phyloP scores from a whole-genome alignment of 768 basidiomycete species.

The Macrolepiota dolichaula region DNA sequence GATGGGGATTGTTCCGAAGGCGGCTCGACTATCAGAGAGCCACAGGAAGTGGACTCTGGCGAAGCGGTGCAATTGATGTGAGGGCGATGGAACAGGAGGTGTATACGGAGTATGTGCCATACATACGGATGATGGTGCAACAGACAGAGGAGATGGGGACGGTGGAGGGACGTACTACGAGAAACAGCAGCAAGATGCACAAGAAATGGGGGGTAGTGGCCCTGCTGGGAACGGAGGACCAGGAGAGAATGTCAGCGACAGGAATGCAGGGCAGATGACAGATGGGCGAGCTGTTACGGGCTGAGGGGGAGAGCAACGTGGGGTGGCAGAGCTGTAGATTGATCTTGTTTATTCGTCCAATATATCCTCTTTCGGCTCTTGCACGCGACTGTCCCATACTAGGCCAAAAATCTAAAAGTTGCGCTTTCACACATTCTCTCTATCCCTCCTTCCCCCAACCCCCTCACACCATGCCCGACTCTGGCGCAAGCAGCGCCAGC shows the following conservation, averaged over 20 bases:
- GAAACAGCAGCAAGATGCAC: constrained; percentile 48
- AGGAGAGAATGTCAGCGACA: constrained; percentile 11
- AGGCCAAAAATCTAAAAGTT: constrained; percentile 3
- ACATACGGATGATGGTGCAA: constrained; percentile 63
- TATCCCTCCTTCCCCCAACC: background rate
- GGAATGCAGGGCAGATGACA: constrained; percentile 11
- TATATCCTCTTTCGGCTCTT: constrained; percentile 13
- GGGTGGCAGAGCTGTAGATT: constrained; percentile 23
- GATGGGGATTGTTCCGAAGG: constrained; percentile 24
- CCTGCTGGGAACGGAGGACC: constrained; percentile 34
- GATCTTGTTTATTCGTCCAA: constrained; percentile 22
- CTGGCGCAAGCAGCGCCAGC: background rate
- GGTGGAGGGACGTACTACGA: constrained; percentile 32
- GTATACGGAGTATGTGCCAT: constrained; percentile 69
- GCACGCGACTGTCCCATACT: constrained; percentile 3
- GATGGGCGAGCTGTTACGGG: constrained; percentile 17
- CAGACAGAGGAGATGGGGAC: constrained; percentile 28
- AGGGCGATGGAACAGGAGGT: constrained; percentile 18
- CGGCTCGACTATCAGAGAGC: constrained; percentile 42
- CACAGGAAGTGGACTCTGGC: constrained; percentile 27
- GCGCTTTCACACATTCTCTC: constrained; percentile 1
- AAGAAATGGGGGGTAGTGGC: constrained; percentile 32
- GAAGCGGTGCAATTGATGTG: background rate
- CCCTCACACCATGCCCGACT: background rate
- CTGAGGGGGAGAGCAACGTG: constrained; percentile 21